These are phyloP conservation scores for Nemania bipapillata DNA, from an alignment of 2,329 filamentous ascomycete species.

Conservation along the genomic window DNA sequence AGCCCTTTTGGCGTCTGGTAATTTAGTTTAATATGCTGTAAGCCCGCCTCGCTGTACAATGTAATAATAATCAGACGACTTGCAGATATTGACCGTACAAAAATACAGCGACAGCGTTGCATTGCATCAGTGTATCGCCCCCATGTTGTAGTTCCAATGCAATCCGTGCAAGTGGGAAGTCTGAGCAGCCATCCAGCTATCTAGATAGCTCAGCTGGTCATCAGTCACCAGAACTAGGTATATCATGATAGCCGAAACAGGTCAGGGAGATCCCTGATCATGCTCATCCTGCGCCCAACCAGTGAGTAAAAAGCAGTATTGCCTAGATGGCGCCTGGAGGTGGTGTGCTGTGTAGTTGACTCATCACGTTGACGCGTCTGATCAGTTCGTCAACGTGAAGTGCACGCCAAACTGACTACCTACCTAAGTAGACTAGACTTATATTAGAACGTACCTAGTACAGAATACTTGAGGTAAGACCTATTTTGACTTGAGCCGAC, in stretches of 20 bases:
- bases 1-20: slow-evolving; percentile 4
- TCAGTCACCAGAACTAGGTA: no score
- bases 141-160: slow-evolving; percentile 4
- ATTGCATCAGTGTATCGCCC: slow-evolving; percentile 13
- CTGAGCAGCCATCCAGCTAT: background rate
- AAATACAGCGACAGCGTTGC: slow-evolving; percentile 3
- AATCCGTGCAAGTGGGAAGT: background rate
- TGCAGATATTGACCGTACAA: background rate
- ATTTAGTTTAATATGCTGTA: background rate
- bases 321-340: background rate
- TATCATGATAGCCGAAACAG: background rate
- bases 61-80: background rate
- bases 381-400: background rate
- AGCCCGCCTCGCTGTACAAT: background rate
- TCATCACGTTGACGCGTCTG: slow-evolving; percentile 13
- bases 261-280: background rate
- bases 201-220: background rate
- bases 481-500: background rate
- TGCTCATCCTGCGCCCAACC: background rate
- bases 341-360: background rate
- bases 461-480: no score
- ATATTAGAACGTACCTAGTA: no score
- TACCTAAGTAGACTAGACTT: background rate
- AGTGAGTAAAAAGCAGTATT: background rate
- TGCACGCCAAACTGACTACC: background rate